These are phyloP conservation scores for Hippophae gyantsensis DNA, from an alignment of 306 rosid species.

Conservation along the genomic window DNA sequence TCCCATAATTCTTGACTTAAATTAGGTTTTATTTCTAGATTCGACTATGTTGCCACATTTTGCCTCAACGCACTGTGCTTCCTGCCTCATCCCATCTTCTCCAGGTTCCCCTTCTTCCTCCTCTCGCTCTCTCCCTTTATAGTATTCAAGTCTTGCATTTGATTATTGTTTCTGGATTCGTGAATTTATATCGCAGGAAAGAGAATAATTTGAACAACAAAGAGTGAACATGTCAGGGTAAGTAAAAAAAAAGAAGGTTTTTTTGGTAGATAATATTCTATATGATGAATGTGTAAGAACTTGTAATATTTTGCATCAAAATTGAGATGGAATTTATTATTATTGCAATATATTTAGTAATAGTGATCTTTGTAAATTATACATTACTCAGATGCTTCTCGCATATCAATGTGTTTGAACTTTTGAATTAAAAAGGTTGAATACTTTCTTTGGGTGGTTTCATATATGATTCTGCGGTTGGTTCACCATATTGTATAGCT, in stretches of 20 bases:
- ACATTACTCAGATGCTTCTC: no score
- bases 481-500: no score
- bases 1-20: no score
- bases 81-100: neutral
- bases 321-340: neutral
- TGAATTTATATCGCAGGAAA: neutral
- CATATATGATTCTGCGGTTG: no score
- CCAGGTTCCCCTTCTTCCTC: neutral
- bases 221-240: constrained; percentile 4
- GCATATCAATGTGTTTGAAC: no score
- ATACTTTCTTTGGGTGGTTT: no score
- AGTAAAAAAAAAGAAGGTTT: neutral
- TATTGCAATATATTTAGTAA: no score
- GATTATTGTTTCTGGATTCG: neutral
- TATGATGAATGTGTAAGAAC: neutral
- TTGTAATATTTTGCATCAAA: neutral
- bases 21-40: neutral
- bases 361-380: no score
- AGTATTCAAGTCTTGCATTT: neutral
- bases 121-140: no score
- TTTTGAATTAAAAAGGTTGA: no score
- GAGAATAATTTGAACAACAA: neutral
- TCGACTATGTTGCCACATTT: neutral
- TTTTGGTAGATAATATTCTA: neutral
- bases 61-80: neutral